Base-by-base conservation (phyloP, 306 rosid species). In the Prunus armeniaca region DNA sequence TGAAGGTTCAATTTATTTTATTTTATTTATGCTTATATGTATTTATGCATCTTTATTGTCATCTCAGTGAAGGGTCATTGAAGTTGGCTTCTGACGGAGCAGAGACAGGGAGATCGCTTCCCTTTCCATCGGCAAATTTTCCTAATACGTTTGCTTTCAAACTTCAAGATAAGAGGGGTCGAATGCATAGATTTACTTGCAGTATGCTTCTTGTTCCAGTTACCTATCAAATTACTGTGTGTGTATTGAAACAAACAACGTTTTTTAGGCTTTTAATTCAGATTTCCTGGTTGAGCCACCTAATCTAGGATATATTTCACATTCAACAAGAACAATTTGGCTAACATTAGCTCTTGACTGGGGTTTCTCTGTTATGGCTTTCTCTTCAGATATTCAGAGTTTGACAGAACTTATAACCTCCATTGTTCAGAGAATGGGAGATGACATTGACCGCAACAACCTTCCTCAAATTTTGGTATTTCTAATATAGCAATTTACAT, bases 401-500 rank as follows among this genome's bases (percentile, higher is more conserved):
- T 76, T 96, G 85, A 52, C 91, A 71, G 98, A 93, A 69, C 88
- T 96, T 65, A 81, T 93, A 83, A 79, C 91, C 80, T 81, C 90
- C 28, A 89, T 96, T 70, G 75, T 93, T 87, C 97, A 93, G 81
- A 91, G 96, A 80, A 84, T 89, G 32, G 96, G 93, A 45, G 80
- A 82, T 73, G 98, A 91, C 71, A 87, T 93, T 77, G 88, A 93
- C 85, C 91, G 88, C 72, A 63, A 67, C 72, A 80, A 86, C 80
- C 72, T 89, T 61, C 99, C 99, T 77, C 94, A 89, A 45, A 88
- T 96, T 81, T 83, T 93, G 97, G 99, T 96, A 93, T 47, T 46
- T 63, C 71, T 68, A 67, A 47, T 46, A 73, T 61, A 12, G 5
- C 4, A 4, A 12, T 62, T 27, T 51, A 65, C 46, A 58, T 68